Evolutionary conservation across 2,329 filamentous ascomycete genomes (phyloP).

Genomic region (Dothiorella sarmentorum): DNA sequence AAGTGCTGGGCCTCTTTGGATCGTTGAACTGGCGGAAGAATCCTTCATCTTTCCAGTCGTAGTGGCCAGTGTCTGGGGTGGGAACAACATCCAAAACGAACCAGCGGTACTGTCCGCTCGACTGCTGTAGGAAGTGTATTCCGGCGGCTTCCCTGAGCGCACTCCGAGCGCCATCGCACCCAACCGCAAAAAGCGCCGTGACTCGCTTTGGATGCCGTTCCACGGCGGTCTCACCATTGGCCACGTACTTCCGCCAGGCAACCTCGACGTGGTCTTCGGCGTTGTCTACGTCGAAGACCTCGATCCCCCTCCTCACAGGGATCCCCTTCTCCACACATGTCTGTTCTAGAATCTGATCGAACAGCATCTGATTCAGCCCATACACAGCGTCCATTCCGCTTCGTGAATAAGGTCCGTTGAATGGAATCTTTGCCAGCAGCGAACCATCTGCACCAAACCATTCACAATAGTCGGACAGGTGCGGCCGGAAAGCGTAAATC

Average conservation of each 20-base stretch:
- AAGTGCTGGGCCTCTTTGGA: not conserved
- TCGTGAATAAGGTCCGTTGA: not conserved
- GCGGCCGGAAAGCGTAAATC: not conserved
- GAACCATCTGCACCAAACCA: not conserved
- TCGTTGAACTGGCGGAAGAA: not conserved
- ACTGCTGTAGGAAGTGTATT: not conserved
- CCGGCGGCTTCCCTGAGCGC: not conserved
- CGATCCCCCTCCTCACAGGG: not conserved
- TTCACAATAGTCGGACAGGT: not conserved
- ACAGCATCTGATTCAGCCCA: not conserved
- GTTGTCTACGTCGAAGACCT: not conserved
- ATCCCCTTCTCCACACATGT: not conserved
- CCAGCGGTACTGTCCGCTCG: not conserved
- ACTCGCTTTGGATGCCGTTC: not conserved
- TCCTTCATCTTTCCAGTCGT: not conserved
- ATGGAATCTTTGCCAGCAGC: not conserved
- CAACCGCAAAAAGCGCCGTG: not conserved
- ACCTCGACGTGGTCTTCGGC: not conserved
- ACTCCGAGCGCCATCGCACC: not conserved
- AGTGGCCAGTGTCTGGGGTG: not conserved
- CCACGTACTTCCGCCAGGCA: not conserved
- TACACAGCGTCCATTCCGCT: not conserved
- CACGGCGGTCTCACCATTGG: not conserved
- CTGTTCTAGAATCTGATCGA: not conserved
- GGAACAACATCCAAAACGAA: not conserved